Percentiles rank a stretch among this genome's conserved stretches.
Evolutionary conservation across 1,284 basidiomycete genomes (phyloP).

Genomic region (Sphaerobolus stellatus): DNA sequence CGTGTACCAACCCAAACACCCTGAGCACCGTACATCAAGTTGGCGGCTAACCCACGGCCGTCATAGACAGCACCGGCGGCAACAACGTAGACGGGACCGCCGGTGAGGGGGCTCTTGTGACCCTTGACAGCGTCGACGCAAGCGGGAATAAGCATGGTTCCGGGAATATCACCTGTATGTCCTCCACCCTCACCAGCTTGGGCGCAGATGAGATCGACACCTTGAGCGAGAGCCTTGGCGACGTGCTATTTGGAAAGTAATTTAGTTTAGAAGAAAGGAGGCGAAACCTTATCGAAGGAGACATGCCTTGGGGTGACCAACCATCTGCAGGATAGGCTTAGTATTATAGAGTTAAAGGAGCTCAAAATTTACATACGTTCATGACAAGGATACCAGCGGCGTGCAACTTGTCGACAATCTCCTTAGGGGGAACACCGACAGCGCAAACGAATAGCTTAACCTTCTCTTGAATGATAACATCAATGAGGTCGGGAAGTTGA

Average conservation of each 20-base stretch:
- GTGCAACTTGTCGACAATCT: slow-evolving; percentile 77
- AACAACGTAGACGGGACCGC: slow-evolving; percentile 76
- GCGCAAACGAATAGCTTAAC: slow-evolving; percentile 83
- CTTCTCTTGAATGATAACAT: slow-evolving; percentile 87
- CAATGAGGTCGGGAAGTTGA: slow-evolving; percentile 72
- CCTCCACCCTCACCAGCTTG: slow-evolving; percentile 89
- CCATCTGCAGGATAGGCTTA: slow-evolving; percentile 60
- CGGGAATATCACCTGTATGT: slow-evolving; percentile 74
- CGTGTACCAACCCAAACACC: slow-evolving; percentile 67
- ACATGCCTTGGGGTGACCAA: slow-evolving; percentile 72
- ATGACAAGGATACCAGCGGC: slow-evolving; percentile 78
- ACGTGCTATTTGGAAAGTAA: slow-evolving; percentile 50
- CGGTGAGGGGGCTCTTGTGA: slow-evolving; percentile 72
- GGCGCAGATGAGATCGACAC: slow-evolving; percentile 86
- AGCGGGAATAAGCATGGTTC: slow-evolving; percentile 78
- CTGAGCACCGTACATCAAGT: slow-evolving; percentile 53
- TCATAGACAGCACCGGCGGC: slow-evolving; percentile 87
- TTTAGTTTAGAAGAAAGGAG: background rate
- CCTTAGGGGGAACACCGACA: slow-evolving; percentile 78
- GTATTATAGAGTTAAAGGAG: background rate
- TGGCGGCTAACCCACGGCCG: slow-evolving; percentile 82
- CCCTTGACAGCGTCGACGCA: slow-evolving; percentile 80
- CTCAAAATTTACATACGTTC: slow-evolving; percentile 53
- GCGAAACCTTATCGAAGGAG: background rate
- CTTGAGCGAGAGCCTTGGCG: slow-evolving; percentile 72